These are phyloP conservation scores for Russula lepida DNA, from an alignment of 768 basidiomycete species.

Conservation along the genomic window DNA sequence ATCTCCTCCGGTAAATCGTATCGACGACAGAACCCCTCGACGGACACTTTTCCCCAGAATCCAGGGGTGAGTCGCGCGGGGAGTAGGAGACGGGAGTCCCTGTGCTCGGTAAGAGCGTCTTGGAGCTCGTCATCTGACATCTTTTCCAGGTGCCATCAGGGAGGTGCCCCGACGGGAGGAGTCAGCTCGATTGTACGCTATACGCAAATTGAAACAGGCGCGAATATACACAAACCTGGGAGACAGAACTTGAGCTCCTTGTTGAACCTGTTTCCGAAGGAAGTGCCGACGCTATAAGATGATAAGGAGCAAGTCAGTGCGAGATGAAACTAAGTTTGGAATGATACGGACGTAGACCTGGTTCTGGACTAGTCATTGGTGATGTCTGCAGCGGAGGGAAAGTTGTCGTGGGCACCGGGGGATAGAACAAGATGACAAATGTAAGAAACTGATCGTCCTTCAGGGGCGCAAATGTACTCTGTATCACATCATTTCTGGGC, in stretches of 20 bases:
- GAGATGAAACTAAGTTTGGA: neutral
- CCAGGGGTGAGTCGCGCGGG: conserved; percentile 10
- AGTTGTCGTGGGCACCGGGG: neutral
- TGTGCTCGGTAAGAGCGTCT: conserved; percentile 4
- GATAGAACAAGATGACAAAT: conserved; percentile 6
- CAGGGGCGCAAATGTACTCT: neutral
- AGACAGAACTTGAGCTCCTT: conserved; percentile 6
- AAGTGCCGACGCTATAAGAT: neutral
- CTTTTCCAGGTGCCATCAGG: neutral
- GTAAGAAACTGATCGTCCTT: neutral
- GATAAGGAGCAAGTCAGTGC: neutral
- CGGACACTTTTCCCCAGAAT: neutral
- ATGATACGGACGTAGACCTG: neutral
- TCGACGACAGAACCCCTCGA: conserved; percentile 9
- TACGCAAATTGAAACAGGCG: neutral
- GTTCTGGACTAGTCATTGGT: neutral
- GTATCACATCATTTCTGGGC: neutral
- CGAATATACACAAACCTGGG: conserved; percentile 1
- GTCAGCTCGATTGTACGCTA: neutral
- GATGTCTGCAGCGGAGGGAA: neutral
- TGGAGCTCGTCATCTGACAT: conserved; percentile 13
- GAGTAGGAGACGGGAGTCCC: conserved; percentile 6
- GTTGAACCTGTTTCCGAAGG: conserved; percentile 4
- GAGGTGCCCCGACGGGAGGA: neutral
- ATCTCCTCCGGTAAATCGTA: conserved; percentile 10